Evolutionary conservation across 148 eudicot genomes (phyloP).

Genomic region (Chenopodium quinoa): DNA sequence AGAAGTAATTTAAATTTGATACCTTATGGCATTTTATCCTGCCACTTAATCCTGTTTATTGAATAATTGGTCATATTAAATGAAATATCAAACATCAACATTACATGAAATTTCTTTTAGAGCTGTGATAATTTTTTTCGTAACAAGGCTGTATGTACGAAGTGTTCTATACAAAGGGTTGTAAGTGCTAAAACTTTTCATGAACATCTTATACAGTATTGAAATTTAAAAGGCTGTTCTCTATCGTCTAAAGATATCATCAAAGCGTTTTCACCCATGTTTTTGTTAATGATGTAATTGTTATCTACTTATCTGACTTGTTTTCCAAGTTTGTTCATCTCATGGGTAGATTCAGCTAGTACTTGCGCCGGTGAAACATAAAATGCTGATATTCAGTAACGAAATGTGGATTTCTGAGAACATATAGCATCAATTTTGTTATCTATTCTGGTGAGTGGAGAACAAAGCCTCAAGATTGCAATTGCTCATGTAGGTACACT

Average conservation of each 20-base stretch:
- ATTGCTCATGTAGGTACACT: slow-evolving; percentile 56
- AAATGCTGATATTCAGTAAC: background rate
- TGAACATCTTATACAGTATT: background rate
- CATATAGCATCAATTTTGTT: background rate
- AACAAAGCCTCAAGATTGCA: background rate
- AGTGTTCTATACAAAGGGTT: too few species aligned
- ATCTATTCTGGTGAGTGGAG: background rate
- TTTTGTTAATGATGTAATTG: background rate
- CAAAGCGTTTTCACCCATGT: background rate
- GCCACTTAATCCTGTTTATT: too few species aligned
- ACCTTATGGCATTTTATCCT: too few species aligned
- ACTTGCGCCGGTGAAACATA: background rate
- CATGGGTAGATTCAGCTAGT: background rate
- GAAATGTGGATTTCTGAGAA: background rate
- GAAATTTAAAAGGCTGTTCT: background rate
- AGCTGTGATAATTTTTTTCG: too few species aligned
- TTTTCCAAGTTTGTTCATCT: background rate
- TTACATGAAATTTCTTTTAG: too few species aligned
- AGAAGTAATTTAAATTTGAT: too few species aligned
- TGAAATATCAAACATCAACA: too few species aligned
- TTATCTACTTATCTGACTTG: background rate
- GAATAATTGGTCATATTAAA: too few species aligned
- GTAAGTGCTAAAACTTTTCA: background rate
- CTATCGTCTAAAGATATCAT: background rate
- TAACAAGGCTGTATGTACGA: too few species aligned